Evolutionary conservation across 148 eudicot species (phyloP), one percentile per base, ranked within the genome.

Genomic region (Selenicereus undatus): DNA sequence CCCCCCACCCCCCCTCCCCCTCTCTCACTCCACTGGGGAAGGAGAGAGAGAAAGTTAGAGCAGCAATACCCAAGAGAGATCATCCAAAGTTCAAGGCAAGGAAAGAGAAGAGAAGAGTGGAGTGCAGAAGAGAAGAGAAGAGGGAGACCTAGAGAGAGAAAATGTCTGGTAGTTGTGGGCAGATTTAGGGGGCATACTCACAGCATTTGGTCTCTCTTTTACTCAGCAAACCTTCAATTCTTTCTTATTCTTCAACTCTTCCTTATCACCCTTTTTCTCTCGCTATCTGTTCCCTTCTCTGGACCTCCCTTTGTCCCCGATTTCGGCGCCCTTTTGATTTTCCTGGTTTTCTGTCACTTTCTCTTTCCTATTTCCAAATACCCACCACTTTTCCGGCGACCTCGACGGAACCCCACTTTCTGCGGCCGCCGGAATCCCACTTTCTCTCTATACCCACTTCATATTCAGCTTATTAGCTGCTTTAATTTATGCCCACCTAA

Each of bases 161-260:
- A 50, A 74, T 87, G 90, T 87, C 90, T 79, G 86, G 81, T 48
- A 32, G 52, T 14, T 88, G 92, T 89, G 78, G 89, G 82, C 83
- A 75, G 64, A 77, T 42, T 74, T 79, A 90, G 93, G 90, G 90
- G 91, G 83, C 91, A 90, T 76, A 84, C 73, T 71, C 80, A 79
- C 90, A 86, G 88, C 89, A 88, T 85, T 82, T 88, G 89, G 93
- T 90, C 93, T 85, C 82, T 82, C 84, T 83, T 79, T 84, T 83
- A 21, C 89, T 80, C 82, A 84, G 35, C 81, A 29, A 39, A 52
- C 66, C 32, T 73, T 81, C 78, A 64, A 71, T 65, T 75, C 54
- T 76, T 26, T n/a, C 42, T 45, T 9, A 78, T 77, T 11, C 73
- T 52, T 65, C 73, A 65, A 1, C 64, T 35, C n/a, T 26, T 18